phyloP scores from a whole-genome alignment of 179 eudicot species.

The Patellifolia procumbens region DNA sequence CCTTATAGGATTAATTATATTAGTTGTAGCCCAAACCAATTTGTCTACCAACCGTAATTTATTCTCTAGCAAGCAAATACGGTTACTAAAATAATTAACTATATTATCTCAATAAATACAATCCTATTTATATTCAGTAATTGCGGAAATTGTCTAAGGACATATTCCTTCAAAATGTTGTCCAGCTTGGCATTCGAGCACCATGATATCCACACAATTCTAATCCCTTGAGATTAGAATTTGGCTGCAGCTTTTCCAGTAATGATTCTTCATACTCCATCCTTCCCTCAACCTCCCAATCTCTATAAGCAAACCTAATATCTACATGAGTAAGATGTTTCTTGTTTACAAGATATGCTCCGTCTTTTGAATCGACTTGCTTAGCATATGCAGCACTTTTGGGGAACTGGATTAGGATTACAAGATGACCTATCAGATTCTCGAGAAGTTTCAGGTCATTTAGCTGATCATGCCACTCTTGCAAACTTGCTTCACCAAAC shows the following conservation, averaged over 20 bases:
- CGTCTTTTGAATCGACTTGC: not conserved
- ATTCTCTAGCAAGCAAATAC: too few species aligned
- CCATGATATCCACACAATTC: not conserved
- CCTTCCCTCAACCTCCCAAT: not conserved
- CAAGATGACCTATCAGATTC: not conserved
- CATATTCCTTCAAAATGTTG: too few species aligned
- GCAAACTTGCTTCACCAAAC: not conserved
- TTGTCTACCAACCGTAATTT: too few species aligned
- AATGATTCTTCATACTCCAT: not conserved
- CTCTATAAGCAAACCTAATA: not conserved
- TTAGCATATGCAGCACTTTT: not conserved
- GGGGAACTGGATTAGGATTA: not conserved
- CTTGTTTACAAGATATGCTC: not conserved
- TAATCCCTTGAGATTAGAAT: not conserved
- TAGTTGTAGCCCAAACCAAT: too few species aligned
- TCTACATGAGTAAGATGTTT: not conserved
- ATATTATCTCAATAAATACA: too few species aligned
- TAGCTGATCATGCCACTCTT: not conserved
- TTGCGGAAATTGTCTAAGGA: too few species aligned
- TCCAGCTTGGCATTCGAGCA: not conserved
- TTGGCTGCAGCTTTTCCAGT: too few species aligned
- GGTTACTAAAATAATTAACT: too few species aligned
- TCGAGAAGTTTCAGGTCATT: conserved; percentile 14
- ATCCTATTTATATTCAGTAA: too few species aligned
- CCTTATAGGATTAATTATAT: too few species aligned